Base-by-base conservation (phyloP, 2,329 filamentous ascomycete genomes). In the Phyllosticta citrichinensis region DNA sequence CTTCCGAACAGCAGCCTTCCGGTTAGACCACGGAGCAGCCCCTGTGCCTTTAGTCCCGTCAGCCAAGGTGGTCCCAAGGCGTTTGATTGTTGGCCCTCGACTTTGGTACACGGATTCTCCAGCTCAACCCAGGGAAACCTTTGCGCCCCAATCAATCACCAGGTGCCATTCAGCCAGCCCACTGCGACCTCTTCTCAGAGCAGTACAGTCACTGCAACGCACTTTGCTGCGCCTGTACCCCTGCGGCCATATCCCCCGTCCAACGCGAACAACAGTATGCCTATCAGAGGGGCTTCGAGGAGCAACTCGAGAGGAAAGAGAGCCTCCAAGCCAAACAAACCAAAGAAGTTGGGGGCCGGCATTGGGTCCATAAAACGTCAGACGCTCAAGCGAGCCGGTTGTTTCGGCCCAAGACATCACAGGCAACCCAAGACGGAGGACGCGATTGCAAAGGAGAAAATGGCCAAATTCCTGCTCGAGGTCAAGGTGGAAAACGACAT, bases 401-500 rank as follows among this genome's bases (percentile, higher is more conserved):
- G 17, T 64, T 68, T 14, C 17, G 56, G 52, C 64, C 66, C n/a
- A 9, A 20, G 70, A 71, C 50, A 72, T 70, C 1, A 70, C 67
- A 57, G 67, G 69, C 4, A 63, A 61, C 10, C 70, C 71, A 12
- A 69, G n/a, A 22, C 20, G 20, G 52, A 22, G 24, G 52, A 73
- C 9, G 78, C 80, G 60, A 68, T 81, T 6, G 77, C 73, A 62
- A 79, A 81, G 51, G 79, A 81, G 66, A 79, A 82, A 62, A 47
- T 47, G 40, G 40, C 40, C 73, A 62, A 73, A 53, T 68, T 81
- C 20, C 74, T 82, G 10, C 70, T 81, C 17, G 73, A 75, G 62
- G 73, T 82, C 55, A 81, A 81, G 62, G 79, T 81, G 62, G 78
- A 80, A 56, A 78, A 81, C 60, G 74, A 71, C 33, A 75, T 81